phyloP scores from a whole-genome alignment of 805 yeast species.

The Lachancea sp. region DNA sequence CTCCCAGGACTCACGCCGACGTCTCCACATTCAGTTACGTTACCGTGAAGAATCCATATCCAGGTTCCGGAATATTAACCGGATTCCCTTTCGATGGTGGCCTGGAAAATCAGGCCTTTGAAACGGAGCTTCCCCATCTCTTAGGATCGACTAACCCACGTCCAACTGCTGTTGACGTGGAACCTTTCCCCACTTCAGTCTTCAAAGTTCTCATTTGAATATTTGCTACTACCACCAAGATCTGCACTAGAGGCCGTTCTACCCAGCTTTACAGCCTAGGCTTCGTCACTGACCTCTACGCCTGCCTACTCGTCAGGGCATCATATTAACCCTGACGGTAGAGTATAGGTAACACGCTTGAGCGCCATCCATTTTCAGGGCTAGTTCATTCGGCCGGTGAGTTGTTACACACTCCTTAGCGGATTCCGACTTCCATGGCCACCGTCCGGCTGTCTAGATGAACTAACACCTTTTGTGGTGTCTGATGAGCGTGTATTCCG shows the following conservation, averaged over 20 bases:
- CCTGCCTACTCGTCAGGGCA: constrained; percentile 39
- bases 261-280: constrained; percentile 38
- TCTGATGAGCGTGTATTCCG: constrained; percentile 40
- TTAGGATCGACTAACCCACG: constrained; percentile 41
- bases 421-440: constrained; percentile 49
- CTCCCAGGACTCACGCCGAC: constrained; percentile 40
- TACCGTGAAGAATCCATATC: constrained; percentile 39
- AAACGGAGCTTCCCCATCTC: constrained; percentile 38
- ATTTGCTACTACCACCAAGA: constrained; percentile 40
- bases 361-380: constrained; percentile 40
- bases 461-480: constrained; percentile 42
- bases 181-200: constrained; percentile 40
- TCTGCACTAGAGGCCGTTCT: constrained; percentile 39
- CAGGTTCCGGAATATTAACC: constrained; percentile 41
- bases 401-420: constrained; percentile 48
- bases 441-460: constrained; percentile 47
- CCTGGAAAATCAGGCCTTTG: constrained; percentile 33
- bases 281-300: constrained; percentile 39
- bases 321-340: constrained; percentile 35
- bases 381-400: constrained; percentile 47
- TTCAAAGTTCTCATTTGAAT: constrained; percentile 39
- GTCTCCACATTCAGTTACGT: constrained; percentile 40
- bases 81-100: constrained; percentile 40
- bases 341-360: constrained; percentile 39
- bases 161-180: constrained; percentile 40